phyloP scores from a whole-genome alignment of 768 basidiomycete species.

The Hypholoma fasciculare region DNA sequence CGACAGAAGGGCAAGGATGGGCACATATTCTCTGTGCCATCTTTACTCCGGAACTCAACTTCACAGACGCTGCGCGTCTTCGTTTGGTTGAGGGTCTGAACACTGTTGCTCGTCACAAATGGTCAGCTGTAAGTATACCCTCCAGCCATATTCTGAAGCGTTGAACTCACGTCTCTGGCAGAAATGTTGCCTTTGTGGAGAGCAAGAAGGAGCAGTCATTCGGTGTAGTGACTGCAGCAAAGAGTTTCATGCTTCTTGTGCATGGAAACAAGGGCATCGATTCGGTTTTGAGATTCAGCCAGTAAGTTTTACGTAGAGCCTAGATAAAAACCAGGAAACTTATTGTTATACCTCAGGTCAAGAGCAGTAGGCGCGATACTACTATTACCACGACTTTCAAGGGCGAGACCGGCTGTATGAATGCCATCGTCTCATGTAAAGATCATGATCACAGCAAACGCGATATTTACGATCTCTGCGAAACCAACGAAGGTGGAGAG shows the following conservation, averaged over 20 bases:
- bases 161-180: conserved; percentile 25
- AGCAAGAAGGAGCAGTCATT: conserved; percentile 74
- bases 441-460: conserved; percentile 68
- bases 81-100: conserved; percentile 87
- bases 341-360: conserved; percentile 52
- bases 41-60: conserved; percentile 83
- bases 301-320: conserved; percentile 42
- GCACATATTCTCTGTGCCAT: conserved; percentile 88
- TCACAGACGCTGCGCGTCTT: conserved; percentile 72
- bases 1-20: conserved; percentile 94
- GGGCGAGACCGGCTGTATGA: conserved; percentile 78
- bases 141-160: background rate
- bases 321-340: background rate
- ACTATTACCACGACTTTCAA: conserved; percentile 71
- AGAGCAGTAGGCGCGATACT: conserved; percentile 71
- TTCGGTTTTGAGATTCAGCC: conserved; percentile 94
- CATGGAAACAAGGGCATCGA: conserved; percentile 79
- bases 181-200: conserved; percentile 77
- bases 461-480: conserved; percentile 81
- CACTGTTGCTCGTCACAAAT: conserved; percentile 66
- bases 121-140: conserved; percentile 62
- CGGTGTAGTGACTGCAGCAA: conserved; percentile 81
- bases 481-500: conserved; percentile 79
- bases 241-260: conserved; percentile 88
- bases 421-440: conserved; percentile 74